Evolutionary conservation across 116 monocot species (phyloP).

Genomic region (Posidonia oceanica): DNA sequence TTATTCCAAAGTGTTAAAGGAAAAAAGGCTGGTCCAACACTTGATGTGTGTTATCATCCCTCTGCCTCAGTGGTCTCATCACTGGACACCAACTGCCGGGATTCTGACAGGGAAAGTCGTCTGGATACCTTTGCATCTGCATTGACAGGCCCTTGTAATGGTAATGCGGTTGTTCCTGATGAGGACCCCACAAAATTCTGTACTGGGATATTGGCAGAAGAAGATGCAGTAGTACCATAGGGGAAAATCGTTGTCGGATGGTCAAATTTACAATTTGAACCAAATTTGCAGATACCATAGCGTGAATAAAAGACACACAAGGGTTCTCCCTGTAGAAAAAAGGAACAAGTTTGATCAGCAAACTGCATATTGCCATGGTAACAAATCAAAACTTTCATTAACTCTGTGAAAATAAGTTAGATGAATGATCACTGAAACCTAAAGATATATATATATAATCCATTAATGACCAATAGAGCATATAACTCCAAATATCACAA

Average conservation of each 20-base stretch:
- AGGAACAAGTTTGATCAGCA: neutral
- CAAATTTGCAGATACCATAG: constrained; percentile 98
- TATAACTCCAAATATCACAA: too few species aligned
- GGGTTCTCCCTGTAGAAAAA: constrained; percentile 56
- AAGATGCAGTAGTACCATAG: constrained; percentile 34
- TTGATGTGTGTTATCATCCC: constrained; percentile 2
- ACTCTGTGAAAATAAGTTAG: too few species aligned
- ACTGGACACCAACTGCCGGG: constrained; percentile 11
- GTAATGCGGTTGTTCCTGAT: constrained; percentile 10
- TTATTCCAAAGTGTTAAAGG: constrained; percentile 2
- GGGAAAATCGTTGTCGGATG: constrained; percentile 65
- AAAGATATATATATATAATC: too few species aligned
- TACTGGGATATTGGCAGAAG: constrained; percentile 27
- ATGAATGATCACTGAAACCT: too few species aligned
- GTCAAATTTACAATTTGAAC: constrained; percentile 95
- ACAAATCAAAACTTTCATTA: too few species aligned
- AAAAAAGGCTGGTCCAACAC: constrained; percentile 3
- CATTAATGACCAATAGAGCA: too few species aligned
- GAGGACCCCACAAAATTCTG: constrained; percentile 14
- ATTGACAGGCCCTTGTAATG: constrained; percentile 12
- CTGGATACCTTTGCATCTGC: constrained; percentile 14
- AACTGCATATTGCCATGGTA: too few species aligned
- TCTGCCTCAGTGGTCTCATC: constrained; percentile 17
- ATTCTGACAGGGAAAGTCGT: constrained; percentile 12
- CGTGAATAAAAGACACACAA: constrained; percentile 86